Evolutionary conservation across 2,329 filamentous ascomycete species (phyloP).

Genomic region (Beauveria caledonica): DNA sequence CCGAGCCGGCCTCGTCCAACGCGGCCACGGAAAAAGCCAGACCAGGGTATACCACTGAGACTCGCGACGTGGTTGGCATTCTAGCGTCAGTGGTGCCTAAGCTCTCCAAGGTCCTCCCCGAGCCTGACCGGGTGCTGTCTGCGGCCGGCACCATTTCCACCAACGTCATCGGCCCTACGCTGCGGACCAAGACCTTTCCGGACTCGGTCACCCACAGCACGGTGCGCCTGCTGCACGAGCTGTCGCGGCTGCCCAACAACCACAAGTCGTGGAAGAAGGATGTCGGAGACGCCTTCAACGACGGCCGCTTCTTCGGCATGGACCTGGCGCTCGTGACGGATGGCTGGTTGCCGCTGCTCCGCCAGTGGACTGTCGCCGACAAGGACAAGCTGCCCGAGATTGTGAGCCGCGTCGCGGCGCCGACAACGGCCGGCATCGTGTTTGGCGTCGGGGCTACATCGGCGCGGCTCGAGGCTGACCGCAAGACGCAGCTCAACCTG

Average conservation of each 20-base stretch:
- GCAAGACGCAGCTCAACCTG: conserved; percentile 83
- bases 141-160: conserved; percentile 75
- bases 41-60: conserved; percentile 35
- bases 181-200: conserved; percentile 80
- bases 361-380: conserved; percentile 76
- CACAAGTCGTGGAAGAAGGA: conserved; percentile 93
- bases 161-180: conserved; percentile 71
- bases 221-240: conserved; percentile 65
- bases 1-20: conserved; percentile 40
- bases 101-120: conserved; percentile 73
- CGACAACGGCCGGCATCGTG: conserved; percentile 89
- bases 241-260: conserved; percentile 68
- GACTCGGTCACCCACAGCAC: conserved; percentile 69
- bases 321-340: conserved; percentile 55
- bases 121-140: conserved; percentile 72
- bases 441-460: conserved; percentile 97
- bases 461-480: conserved; percentile 87
- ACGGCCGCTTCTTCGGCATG: conserved; percentile 74
- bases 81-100: conserved; percentile 72
- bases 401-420: conserved; percentile 67
- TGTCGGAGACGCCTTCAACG: conserved; percentile 83
- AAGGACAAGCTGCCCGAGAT: conserved; percentile 84
- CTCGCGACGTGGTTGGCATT: conserved; percentile 72
- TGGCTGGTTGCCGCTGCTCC: conserved; percentile 76
- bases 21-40: conserved; percentile 30